Evolutionary conservation across 2,329 filamentous ascomycete species (phyloP), one percentile per base, ranked within the genome.

Genomic region (Lachnellula hyalina): DNA sequence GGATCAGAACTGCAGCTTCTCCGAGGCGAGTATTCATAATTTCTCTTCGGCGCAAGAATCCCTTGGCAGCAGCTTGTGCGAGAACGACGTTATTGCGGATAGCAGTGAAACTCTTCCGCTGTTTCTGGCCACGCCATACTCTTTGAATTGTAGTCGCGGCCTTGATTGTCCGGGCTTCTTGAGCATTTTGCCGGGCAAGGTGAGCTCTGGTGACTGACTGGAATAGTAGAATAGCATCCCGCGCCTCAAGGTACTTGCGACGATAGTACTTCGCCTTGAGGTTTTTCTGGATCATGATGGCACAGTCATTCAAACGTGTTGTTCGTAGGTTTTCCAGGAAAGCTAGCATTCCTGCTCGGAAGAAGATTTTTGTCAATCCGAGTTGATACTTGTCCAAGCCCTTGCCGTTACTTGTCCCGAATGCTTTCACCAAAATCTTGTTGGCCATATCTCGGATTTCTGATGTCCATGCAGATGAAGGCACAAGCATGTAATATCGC

Each of bases 231-330:
- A 99, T 86, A 19, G 91, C 85, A 55, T 87, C 82, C 49, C 93
- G 85, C 52, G 91, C 90, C 61, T 94, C 89, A 44, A 99, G 80
- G 71, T 96, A 99, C 67, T 87, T 89, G 65, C 87, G 87, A 55
- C 94, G 86, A 74, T 96, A 96, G 75, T 96, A 97, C 73, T 96
- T 96, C 71, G 90, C 91, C 61, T 86, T 88, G 53, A 99, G 76
- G 68, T 99, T 99, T 85, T 99, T 99, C 74, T 99, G 94, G 54
- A 99, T 99, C 85, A 99, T 89, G 65, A 96, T 89, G 12, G 94
- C 94, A 63, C 92, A 96, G 63, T 91, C 89, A 70, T 96, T 97
- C 69, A 99, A 80, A 56, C 92, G 86, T 62, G 81, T 90, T 12
- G 94, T 96, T 56, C 94, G 85, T 61, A 96, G 79, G 63, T 96